Conservation (phyloP, 352 stramenopile species). For the Stephanocyclus meneghinianus region DNA sequence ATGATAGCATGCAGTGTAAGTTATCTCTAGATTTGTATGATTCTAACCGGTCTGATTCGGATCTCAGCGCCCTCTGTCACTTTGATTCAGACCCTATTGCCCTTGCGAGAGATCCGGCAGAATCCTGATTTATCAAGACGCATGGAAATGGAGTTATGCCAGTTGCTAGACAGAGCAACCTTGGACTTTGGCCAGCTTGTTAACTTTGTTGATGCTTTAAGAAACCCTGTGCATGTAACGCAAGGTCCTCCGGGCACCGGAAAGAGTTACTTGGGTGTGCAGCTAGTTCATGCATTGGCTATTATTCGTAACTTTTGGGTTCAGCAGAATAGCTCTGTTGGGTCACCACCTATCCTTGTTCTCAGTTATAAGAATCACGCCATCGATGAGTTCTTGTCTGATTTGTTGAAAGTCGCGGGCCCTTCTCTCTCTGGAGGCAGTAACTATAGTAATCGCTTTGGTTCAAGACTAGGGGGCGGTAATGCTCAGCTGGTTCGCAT, state of each 20-base stretch:
- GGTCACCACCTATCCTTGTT: conserved; percentile 84
- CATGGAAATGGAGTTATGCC: conserved; percentile 62
- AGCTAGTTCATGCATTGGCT: conserved; percentile 46
- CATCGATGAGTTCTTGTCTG: conserved; percentile 86
- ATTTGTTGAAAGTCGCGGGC: conserved; percentile 75
- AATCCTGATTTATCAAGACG: conserved; percentile 59
- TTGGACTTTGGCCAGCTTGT: conserved; percentile 49
- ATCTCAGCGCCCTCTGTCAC: not conserved
- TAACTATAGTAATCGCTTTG: conserved; percentile 13
- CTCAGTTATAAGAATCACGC: conserved; percentile 89
- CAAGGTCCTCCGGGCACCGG: conserved; percentile 26
- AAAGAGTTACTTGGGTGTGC: conserved; percentile 56
- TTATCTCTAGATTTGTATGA: not conserved
- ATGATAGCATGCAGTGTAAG: conserved; percentile 75
- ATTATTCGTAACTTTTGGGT: conserved; percentile 85
- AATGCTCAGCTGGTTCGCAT: conserved; percentile 27
- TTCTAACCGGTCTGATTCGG: not conserved
- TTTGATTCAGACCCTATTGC: conserved; percentile 63
- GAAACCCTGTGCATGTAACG: conserved; percentile 48
- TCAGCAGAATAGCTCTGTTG: conserved; percentile 76
- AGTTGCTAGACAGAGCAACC: conserved; percentile 74
- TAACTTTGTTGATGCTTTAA: conserved; percentile 48
- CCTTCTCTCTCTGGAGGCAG: conserved; percentile 22
- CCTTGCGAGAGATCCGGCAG: conserved; percentile 85
- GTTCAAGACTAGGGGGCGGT: conserved; percentile 3